Percentiles rank a stretch among this genome's conserved stretches.
phyloP scores from a whole-genome alignment of 1,139 yeast species.

The Suhomyces taliae region DNA sequence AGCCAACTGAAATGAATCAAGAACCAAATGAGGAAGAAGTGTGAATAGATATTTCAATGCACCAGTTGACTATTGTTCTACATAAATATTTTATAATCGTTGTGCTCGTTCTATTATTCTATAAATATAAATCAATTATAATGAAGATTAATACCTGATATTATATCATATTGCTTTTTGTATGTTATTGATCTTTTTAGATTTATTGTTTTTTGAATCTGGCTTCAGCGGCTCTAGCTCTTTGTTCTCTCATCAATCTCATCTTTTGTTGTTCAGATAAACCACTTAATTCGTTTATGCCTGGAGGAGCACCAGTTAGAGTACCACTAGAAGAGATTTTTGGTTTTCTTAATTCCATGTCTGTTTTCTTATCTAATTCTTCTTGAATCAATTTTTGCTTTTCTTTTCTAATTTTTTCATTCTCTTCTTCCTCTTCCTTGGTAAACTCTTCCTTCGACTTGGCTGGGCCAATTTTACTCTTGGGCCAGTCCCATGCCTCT shows the following conservation, averaged over 20 bases:
- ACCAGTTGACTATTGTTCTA: no score
- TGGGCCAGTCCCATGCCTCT: conserved; percentile 63
- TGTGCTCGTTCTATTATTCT: not conserved
- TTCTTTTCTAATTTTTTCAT: conserved; percentile 34
- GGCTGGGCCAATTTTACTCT: conserved; percentile 66
- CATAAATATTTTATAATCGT: no score
- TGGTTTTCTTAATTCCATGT: conserved; percentile 38
- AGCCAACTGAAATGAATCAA: not conserved
- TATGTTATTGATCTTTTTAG: not conserved
- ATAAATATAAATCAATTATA: not conserved
- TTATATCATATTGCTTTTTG: not conserved
- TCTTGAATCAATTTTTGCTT: conserved; percentile 41
- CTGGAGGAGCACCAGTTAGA: conserved; percentile 24
- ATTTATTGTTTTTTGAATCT: conserved; percentile 43
- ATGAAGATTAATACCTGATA: not conserved
- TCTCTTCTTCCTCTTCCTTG: conserved; percentile 34
- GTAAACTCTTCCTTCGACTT: conserved; percentile 64
- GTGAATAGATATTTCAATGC: no score
- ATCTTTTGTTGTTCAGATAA: conserved; percentile 65
- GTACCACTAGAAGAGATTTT: conserved; percentile 30
- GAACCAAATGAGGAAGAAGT: no score
- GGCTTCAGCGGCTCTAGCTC: conserved; percentile 97
- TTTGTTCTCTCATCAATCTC: conserved; percentile 84
- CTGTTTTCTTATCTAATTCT: conserved; percentile 42
- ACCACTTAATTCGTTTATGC: conserved; percentile 32